phyloP scores from a whole-genome alignment of 2,329 filamentous ascomycete genomes.

The Arthrinium puccinioides region DNA sequence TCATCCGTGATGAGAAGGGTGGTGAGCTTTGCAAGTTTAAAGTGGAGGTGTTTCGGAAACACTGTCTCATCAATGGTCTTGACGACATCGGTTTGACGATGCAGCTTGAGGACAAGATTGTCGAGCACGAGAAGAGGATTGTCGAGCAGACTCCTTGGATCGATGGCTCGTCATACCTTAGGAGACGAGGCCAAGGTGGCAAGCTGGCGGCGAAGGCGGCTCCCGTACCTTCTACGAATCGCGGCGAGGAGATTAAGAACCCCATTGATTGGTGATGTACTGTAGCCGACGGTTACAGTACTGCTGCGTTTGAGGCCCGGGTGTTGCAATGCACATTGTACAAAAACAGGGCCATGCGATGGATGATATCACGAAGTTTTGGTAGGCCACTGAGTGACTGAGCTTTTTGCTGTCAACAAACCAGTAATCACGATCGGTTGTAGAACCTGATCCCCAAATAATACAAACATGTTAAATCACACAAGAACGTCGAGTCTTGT shows the following conservation, averaged over 20 bases:
- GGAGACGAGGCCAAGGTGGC: constrained; percentile 46
- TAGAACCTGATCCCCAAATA: too few relatives aligned
- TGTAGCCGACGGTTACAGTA: too few relatives aligned
- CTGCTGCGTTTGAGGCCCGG: too few relatives aligned
- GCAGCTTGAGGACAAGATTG: constrained; percentile 85
- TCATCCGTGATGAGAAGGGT: constrained; percentile 69
- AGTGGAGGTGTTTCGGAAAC: constrained; percentile 88
- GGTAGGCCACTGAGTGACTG: too few relatives aligned
- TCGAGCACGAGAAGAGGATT: constrained; percentile 71
- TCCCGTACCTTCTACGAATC: constrained; percentile 80
- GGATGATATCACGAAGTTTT: too few relatives aligned
- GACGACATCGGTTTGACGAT: constrained; percentile 95
- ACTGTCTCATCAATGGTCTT: constrained; percentile 87
- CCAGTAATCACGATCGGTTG: too few relatives aligned
- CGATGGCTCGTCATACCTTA: constrained; percentile 77
- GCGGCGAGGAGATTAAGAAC: constrained; percentile 75
- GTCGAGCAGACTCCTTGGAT: constrained; percentile 81
- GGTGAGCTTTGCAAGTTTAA: constrained; percentile 72
- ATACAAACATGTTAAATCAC: too few relatives aligned
- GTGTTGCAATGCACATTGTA: too few relatives aligned
- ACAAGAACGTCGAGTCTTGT: too few relatives aligned
- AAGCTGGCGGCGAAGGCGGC: constrained; percentile 51
- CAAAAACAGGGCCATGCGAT: too few relatives aligned
- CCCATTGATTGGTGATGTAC: constrained; percentile 82
- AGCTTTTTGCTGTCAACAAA: too few relatives aligned